phyloP scores from a whole-genome alignment of 2,329 filamentous ascomycete genomes.

The Cladosporium sp. region DNA sequence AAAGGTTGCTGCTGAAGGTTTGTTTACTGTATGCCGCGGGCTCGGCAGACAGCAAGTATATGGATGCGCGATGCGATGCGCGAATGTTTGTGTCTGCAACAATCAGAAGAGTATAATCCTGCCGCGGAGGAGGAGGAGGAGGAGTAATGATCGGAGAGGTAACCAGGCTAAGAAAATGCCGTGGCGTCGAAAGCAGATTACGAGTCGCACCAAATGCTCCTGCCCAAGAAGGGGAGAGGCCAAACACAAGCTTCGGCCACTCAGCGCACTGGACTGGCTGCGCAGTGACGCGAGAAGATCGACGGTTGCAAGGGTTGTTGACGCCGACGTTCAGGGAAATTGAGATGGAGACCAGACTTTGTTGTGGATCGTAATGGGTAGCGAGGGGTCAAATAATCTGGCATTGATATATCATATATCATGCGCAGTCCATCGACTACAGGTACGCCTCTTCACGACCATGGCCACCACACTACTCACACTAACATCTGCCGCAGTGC shows the following conservation, averaged over 20 bases:
- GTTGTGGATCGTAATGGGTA: neutral
- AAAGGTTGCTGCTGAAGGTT: neutral
- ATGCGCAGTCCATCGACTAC: neutral
- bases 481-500: neutral
- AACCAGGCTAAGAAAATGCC: neutral
- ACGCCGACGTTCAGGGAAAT: neutral
- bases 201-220: conserved; percentile 11
- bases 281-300: conserved; percentile 14
- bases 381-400: neutral
- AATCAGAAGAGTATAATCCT: neutral
- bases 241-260: conserved; percentile 14
- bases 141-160: neutral
- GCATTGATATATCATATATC: neutral
- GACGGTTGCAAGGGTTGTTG: neutral
- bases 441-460: neutral
- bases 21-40: conserved; percentile 1
- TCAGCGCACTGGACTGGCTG: neutral
- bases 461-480: neutral
- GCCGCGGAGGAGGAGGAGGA: neutral
- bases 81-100: neutral
- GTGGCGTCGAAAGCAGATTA: neutral
- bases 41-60: conserved; percentile 1
- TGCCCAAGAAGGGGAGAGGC: neutral
- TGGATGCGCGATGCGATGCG: neutral
- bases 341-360: neutral